phyloP scores from a whole-genome alignment of 257 asterid genomes.

The Linaria vulgaris region DNA sequence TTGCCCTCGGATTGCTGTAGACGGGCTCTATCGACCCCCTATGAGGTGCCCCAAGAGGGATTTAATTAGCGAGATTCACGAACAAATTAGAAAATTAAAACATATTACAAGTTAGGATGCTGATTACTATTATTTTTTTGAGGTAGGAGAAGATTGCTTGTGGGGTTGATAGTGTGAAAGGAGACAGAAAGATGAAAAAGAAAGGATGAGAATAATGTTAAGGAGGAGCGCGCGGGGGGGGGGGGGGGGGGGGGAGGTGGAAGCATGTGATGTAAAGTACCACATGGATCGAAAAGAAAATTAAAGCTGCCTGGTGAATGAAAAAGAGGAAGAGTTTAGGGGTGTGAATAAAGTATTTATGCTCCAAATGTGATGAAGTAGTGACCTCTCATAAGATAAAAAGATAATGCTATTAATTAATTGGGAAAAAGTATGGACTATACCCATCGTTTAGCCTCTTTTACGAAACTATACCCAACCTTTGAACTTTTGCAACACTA shows the following conservation, averaged over 20 bases:
- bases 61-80: slow-evolving; percentile 24
- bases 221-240: slow-evolving; percentile 27
- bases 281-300: slow-evolving; percentile 35
- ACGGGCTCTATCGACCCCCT: too few relatives aligned
- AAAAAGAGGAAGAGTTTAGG: slow-evolving; percentile 7
- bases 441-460: too few relatives aligned
- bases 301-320: too few relatives aligned
- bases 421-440: too few relatives aligned
- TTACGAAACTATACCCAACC: too few relatives aligned
- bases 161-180: slow-evolving; percentile 44
- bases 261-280: slow-evolving; percentile 64
- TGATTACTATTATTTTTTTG: slow-evolving; percentile 32
- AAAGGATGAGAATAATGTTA: slow-evolving; percentile 46
- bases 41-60: too few relatives aligned
- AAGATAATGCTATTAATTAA: background rate
- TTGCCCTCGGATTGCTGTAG: too few relatives aligned
- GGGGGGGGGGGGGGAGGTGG: slow-evolving; percentile 35
- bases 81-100: slow-evolving; percentile 23
- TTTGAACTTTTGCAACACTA: too few relatives aligned
- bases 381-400: background rate
- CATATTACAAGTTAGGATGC: slow-evolving; percentile 30
- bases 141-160: background rate
- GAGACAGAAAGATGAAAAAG: slow-evolving; percentile 34
- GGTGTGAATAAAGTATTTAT: slow-evolving; percentile 34
- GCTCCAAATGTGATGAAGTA: slow-evolving; percentile 13